Conservation (phyloP, 306 rosid genomes). For the Quillaja saponaria region DNA sequence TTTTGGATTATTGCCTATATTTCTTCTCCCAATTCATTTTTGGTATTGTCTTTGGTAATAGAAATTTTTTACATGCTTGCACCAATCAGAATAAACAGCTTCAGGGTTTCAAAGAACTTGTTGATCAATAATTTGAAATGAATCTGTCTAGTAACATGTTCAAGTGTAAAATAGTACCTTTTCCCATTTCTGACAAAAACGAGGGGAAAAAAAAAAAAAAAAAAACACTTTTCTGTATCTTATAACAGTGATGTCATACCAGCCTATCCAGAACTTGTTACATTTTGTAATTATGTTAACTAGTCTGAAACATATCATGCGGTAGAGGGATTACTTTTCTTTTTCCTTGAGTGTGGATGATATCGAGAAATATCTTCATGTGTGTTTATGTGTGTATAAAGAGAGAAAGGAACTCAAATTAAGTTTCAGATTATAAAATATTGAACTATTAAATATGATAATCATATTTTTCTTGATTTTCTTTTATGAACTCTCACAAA, state of each 20-base stretch:
- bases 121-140: constrained; percentile 25
- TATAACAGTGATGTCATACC: constrained; percentile 25
- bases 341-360: background rate
- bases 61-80: constrained; percentile 16
- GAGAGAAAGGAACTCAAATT: too few species aligned
- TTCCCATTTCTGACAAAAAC: background rate
- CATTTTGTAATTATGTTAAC: constrained; percentile 8
- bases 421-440: too few species aligned
- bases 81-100: background rate
- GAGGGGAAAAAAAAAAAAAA: too few species aligned
- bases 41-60: background rate
- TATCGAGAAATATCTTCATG: background rate
- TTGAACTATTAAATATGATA: too few species aligned
- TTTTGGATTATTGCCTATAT: too few species aligned
- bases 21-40: constrained; percentile 20
- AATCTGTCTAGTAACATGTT: background rate
- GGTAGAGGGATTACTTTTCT: too few species aligned
- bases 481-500: too few species aligned
- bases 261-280: constrained; percentile 9
- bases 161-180: background rate
- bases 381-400: background rate
- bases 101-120: background rate
- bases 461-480: too few species aligned
- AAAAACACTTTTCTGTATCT: background rate
- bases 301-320: background rate